Evolutionary conservation across 2,329 filamentous ascomycete genomes (phyloP), one percentile per base, ranked within the genome.

Genomic region (Hypoxylon sp.): DNA sequence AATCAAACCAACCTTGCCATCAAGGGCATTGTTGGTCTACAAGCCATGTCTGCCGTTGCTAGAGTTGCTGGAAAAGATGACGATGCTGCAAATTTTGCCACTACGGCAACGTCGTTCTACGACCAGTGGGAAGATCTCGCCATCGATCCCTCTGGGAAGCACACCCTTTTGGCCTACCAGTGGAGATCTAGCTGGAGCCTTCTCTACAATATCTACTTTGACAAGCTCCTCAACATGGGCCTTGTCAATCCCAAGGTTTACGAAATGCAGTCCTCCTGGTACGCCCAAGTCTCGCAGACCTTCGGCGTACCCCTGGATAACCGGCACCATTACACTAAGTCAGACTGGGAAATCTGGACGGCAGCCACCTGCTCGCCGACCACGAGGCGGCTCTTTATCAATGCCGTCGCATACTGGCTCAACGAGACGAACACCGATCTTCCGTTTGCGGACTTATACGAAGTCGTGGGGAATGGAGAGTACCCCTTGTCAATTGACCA

Each of bases 21-120:
- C 55, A 94, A 94, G 75, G 92, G 91, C 19, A 93, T 94, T 68
- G 85, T 94, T 53, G 92, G 91, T 21, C 91, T 95, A 77, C 89
- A 90, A 76, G 92, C 92, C 23, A 94, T 94, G 89, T 88, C 88
- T 71, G 87, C 68, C 2, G 71, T 75, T 13, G 84, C 91, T 1
- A 82, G 84, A 36, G 77, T 90, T 5, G 81, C 87, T 45, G 89
- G 85, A 46, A 81, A 89, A 19, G 76, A 80, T 0, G 80, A 81
- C 5, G 90, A 92, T 71, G 86, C 84, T 34, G 80, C 84, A 36
- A 82, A 88, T 68, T 92, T 88, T 77, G 83, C 83, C 72, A 86
- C 87, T 58, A 86, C 89, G 23, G 75, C 73, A 0, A 48, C 32
- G 1, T 51, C 57, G 5, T 77, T 70, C 66, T 77, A 77, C 52